These are phyloP conservation scores for Senna tora DNA, from an alignment of 306 rosid species.

Conservation along the genomic window DNA sequence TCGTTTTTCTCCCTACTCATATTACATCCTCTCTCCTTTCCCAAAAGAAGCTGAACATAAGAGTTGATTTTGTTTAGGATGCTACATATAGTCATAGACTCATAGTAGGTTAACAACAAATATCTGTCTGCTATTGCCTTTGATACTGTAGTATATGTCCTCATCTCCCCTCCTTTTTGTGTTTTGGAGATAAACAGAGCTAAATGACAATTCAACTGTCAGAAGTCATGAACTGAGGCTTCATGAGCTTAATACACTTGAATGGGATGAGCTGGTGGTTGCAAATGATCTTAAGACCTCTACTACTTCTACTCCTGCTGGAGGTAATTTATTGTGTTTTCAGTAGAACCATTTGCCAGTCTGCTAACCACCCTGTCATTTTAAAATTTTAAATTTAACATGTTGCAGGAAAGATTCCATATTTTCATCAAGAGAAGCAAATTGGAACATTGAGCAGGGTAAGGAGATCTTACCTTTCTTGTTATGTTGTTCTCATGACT, in stretches of 20 bases:
- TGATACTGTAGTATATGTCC: slow-evolving; percentile 21
- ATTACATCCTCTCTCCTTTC: slow-evolving; percentile 22
- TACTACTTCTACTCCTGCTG: slow-evolving; percentile 45
- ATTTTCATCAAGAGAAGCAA: slow-evolving; percentile 62
- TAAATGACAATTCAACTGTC: slow-evolving; percentile 46
- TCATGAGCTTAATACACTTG: slow-evolving; percentile 94
- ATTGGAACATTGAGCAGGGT: slow-evolving; percentile 54
- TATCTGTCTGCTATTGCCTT: slow-evolving; percentile 12
- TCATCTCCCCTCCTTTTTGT: slow-evolving; percentile 21
- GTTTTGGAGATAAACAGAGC: slow-evolving; percentile 54
- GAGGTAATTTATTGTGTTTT: slow-evolving; percentile 63
- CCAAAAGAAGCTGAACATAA: slow-evolving; percentile 28
- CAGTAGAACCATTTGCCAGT: slow-evolving; percentile 27
- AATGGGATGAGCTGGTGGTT: slow-evolving; percentile 93
- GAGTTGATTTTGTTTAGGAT: slow-evolving; percentile 19
- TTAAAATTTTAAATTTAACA: slow-evolving; percentile 24
- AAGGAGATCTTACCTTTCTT: slow-evolving; percentile 46
- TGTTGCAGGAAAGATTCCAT: slow-evolving; percentile 54
- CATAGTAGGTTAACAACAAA: not conserved
- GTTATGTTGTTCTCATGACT: slow-evolving; percentile 18
- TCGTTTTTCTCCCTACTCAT: slow-evolving; percentile 5
- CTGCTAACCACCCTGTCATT: slow-evolving; percentile 33
- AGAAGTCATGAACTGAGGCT: slow-evolving; percentile 66
- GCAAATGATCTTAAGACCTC: slow-evolving; percentile 51
- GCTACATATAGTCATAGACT: slow-evolving; percentile 1